These are phyloP conservation scores for Albifimbria verrucaria DNA, from an alignment of 2,329 filamentous ascomycete genomes.

Conservation along the genomic window DNA sequence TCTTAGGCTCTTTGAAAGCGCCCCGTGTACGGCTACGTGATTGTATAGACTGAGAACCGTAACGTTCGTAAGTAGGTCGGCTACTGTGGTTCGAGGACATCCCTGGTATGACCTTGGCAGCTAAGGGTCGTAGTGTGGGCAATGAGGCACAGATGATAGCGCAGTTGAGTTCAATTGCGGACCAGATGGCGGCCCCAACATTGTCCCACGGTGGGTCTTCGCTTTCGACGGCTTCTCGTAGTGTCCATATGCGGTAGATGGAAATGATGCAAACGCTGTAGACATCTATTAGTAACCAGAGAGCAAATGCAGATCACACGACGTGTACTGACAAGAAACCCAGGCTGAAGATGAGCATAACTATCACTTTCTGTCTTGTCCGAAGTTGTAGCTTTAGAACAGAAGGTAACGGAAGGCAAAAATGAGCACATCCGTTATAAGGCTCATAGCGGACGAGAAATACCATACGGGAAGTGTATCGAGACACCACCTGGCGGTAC, in stretches of 20 bases:
- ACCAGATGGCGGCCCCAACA: slow-evolving; percentile 26
- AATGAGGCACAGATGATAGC: slow-evolving; percentile 25
- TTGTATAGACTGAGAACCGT: too few species aligned
- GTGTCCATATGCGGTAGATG: slow-evolving; percentile 27
- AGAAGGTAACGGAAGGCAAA: slow-evolving; percentile 21
- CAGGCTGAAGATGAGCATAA: slow-evolving; percentile 25
- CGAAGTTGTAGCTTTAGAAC: slow-evolving; percentile 21
- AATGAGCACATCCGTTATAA: slow-evolving; percentile 25
- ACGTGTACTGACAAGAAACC: slow-evolving; percentile 24
- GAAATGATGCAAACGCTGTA: slow-evolving; percentile 28
- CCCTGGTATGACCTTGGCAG: slow-evolving; percentile 20
- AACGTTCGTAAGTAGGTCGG: too few species aligned
- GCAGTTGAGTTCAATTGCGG: slow-evolving; percentile 25
- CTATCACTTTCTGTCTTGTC: slow-evolving; percentile 21
- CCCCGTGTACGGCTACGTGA: too few species aligned
- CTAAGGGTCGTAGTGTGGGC: slow-evolving; percentile 25
- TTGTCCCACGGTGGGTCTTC: slow-evolving; percentile 28
- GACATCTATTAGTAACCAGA: neutral
- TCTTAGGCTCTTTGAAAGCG: too few species aligned
- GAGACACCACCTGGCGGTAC: slow-evolving; percentile 20
- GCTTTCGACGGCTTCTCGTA: slow-evolving; percentile 20
- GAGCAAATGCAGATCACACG: neutral
- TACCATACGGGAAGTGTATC: slow-evolving; percentile 27
- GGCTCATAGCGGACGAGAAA: slow-evolving; percentile 23
- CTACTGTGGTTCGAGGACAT: too few species aligned